A percentile compares a stretch with the other conserved stretches of the same genome.
Evolutionary conservation across 768 basidiomycete species (phyloP).

Genomic region (Chalciporus chontae): DNA sequence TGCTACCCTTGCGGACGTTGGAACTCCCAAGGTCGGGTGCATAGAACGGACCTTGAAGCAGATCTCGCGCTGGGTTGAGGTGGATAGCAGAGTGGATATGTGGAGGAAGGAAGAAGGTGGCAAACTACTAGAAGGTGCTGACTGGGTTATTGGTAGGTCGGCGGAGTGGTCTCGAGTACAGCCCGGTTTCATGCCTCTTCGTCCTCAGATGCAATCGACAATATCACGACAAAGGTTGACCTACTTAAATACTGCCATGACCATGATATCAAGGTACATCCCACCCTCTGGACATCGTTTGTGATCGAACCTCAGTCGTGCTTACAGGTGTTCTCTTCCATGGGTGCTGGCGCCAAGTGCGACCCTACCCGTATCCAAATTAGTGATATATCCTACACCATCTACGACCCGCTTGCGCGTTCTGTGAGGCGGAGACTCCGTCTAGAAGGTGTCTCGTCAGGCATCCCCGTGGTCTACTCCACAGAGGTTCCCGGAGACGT

Average conservation of each 20-base stretch:
- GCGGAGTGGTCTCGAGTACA: neutral
- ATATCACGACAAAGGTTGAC: slow-evolving; percentile 95
- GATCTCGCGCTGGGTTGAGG: slow-evolving; percentile 82
- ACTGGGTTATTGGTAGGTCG: slow-evolving; percentile 88
- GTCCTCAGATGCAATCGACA: slow-evolving; percentile 86
- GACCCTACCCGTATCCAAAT: slow-evolving; percentile 97
- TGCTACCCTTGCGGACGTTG: slow-evolving; percentile 85
- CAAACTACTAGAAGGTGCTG: slow-evolving; percentile 70
- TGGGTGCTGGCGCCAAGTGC: slow-evolving; percentile 93
- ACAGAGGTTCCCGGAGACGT: slow-evolving; percentile 91
- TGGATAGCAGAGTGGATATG: slow-evolving; percentile 79
- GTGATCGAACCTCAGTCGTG: neutral
- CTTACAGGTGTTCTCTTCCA: slow-evolving; percentile 84
- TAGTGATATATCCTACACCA: slow-evolving; percentile 86
- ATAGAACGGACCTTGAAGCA: slow-evolving; percentile 64
- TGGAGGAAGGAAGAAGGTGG: slow-evolving; percentile 85
- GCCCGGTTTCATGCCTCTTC: slow-evolving; percentile 4
- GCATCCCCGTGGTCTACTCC: slow-evolving; percentile 90
- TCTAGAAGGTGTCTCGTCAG: slow-evolving; percentile 52
- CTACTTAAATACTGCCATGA: slow-evolving; percentile 85
- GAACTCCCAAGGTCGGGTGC: slow-evolving; percentile 85
- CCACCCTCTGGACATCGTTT: neutral
- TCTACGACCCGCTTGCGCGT: slow-evolving; percentile 93
- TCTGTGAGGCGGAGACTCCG: slow-evolving; percentile 79
- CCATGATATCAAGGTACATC: slow-evolving; percentile 67